phyloP scores from a whole-genome alignment of 441 rosid genomes.

The Biscutella auriculata region DNA sequence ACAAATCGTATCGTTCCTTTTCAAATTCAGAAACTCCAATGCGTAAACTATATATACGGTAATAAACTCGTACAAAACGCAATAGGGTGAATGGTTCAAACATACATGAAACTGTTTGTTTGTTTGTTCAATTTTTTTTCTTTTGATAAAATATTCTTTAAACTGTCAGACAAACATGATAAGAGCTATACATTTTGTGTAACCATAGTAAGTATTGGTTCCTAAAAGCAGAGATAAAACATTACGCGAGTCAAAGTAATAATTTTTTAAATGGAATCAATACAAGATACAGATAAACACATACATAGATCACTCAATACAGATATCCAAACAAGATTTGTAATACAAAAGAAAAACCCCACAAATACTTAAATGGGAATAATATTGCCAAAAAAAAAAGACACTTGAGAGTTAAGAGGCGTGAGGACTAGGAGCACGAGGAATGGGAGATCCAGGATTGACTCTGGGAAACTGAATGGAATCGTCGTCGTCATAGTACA shows the following conservation, averaged over 20 bases:
- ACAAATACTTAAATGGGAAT: neutral
- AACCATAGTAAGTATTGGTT: no score
- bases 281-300: neutral
- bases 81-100: no score
- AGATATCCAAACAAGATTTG: neutral
- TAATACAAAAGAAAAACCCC: conserved; percentile 7
- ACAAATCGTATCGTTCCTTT: no score
- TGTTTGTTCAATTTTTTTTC: no score
- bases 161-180: no score
- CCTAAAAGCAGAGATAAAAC: no score
- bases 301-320: neutral
- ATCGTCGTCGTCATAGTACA: conserved; percentile 47
- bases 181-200: no score
- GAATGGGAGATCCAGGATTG: conserved; percentile 21
- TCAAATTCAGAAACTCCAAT: no score
- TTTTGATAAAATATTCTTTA: no score
- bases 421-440: neutral
- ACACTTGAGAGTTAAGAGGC: neutral
- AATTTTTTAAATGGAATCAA: neutral
- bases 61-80: no score
- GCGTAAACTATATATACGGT: no score
- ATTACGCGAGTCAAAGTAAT: neutral
- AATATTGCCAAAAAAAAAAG: neutral
- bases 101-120: no score
- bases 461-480: conserved; percentile 28